These are phyloP conservation scores for Entelexis paramagnoliae DNA, from an alignment of 1,139 yeast genomes.

Conservation along the genomic window DNA sequence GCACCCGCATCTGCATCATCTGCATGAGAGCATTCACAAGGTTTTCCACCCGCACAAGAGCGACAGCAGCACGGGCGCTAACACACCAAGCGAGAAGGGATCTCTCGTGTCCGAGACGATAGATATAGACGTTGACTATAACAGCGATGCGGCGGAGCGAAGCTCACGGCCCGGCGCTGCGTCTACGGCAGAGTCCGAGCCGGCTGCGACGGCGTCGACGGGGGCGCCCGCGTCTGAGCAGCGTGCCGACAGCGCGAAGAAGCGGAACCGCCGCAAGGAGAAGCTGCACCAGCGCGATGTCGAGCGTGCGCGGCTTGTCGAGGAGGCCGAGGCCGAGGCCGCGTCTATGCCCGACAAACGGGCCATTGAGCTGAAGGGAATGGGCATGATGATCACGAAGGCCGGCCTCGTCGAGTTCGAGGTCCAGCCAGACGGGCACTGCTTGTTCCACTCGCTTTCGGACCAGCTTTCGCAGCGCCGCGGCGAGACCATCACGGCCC, in stretches of 20 bases:
- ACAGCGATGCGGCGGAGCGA: neutral
- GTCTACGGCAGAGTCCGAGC: neutral
- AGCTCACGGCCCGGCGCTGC: neutral
- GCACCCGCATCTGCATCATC: slow-evolving; percentile 16
- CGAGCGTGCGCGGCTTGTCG: slow-evolving; percentile 50
- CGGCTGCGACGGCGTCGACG: neutral
- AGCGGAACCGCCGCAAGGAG: slow-evolving; percentile 74
- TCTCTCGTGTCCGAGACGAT: neutral
- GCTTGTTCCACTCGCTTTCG: slow-evolving; percentile 73
- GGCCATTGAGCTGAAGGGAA: slow-evolving; percentile 56
- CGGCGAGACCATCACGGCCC: slow-evolving; percentile 35
- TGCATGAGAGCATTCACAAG: slow-evolving; percentile 7
- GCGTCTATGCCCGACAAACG: slow-evolving; percentile 54
- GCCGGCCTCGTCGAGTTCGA: slow-evolving; percentile 42
- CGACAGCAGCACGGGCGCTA: neutral
- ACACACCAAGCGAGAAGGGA: neutral
- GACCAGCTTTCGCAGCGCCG: slow-evolving; percentile 62
- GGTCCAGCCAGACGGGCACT: slow-evolving; percentile 87
- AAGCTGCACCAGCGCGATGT: slow-evolving; percentile 66
- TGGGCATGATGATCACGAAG: slow-evolving; percentile 43
- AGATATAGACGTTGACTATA: neutral
- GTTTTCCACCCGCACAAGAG: slow-evolving; percentile 8
- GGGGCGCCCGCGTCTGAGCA: neutral
- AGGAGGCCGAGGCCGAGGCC: slow-evolving; percentile 67
- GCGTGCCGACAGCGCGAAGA: neutral